Percentiles rank a stretch among this genome's conserved stretches.
Evolutionary conservation across 2,329 filamentous ascomycete genomes (phyloP).

Genomic region (Claviceps africana): DNA sequence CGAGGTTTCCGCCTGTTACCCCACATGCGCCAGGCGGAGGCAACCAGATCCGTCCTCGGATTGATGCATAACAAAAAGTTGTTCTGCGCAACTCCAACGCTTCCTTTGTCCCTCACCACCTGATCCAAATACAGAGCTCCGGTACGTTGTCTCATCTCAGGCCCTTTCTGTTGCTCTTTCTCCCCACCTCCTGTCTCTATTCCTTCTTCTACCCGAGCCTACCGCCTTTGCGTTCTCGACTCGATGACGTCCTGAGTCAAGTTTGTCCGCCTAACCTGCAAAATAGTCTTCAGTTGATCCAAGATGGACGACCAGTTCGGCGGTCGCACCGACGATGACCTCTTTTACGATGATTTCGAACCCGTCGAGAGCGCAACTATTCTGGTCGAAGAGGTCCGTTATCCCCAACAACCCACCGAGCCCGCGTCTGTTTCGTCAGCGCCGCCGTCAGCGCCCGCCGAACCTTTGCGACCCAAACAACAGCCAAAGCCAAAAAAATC

Average conservation of each 20-base stretch:
- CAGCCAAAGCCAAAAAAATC: slow-evolving; percentile 4
- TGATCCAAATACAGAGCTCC: not conserved
- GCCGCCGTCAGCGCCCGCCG: slow-evolving; percentile 4
- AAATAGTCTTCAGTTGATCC: not conserved
- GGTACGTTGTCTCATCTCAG: not conserved
- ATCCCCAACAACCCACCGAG: slow-evolving; percentile 8
- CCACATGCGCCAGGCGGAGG: no score
- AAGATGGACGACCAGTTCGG: slow-evolving; percentile 47
- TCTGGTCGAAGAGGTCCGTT: slow-evolving; percentile 10
- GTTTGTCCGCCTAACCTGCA: not conserved
- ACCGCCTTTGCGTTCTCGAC: not conserved
- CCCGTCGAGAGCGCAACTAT: slow-evolving; percentile 29
- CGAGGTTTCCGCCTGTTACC: no score
- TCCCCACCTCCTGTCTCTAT: not conserved
- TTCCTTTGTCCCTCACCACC: not conserved
- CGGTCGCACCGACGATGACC: slow-evolving; percentile 46
- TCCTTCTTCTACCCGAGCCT: not conserved
- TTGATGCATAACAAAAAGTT: not conserved
- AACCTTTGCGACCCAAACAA: slow-evolving; percentile 5
- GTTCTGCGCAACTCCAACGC: not conserved
- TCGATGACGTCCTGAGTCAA: not conserved
- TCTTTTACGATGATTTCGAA: slow-evolving; percentile 50
- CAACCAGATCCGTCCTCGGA: no score
- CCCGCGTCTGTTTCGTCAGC: slow-evolving; percentile 7
- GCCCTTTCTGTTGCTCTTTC: not conserved